Evolutionary conservation across 805 yeast species (phyloP).

Genomic region (Candida insectorum): DNA sequence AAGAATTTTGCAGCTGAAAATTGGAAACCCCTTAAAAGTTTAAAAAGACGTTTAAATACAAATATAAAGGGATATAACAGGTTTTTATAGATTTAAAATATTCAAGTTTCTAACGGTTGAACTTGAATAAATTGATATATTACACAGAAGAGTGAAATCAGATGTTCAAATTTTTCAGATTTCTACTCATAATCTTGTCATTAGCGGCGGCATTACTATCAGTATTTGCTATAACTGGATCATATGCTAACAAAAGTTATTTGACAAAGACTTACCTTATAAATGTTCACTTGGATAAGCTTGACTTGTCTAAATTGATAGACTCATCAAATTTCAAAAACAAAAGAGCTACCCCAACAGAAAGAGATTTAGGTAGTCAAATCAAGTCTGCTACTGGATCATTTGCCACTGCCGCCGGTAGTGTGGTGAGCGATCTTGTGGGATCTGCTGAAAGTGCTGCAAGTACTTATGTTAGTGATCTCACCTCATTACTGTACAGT

Average conservation of each 20-base stretch:
- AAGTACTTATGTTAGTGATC: slow-evolving; percentile 8
- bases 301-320: slow-evolving; percentile 30
- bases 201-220: slow-evolving; percentile 28
- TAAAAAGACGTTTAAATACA: no score
- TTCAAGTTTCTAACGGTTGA: no score
- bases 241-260: slow-evolving; percentile 31
- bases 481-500: slow-evolving; percentile 15
- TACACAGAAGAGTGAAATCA: background rate
- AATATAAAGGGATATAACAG: no score
- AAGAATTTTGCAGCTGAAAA: no score
- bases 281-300: slow-evolving; percentile 30
- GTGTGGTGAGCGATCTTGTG: slow-evolving; percentile 1
- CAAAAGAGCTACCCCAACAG: slow-evolving; percentile 5
- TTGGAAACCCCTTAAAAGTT: no score
- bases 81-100: no score
- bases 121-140: no score
- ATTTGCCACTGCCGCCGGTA: slow-evolving; percentile 5
- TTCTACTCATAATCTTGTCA: slow-evolving; percentile 29
- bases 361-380: slow-evolving; percentile 13
- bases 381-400: slow-evolving; percentile 11
- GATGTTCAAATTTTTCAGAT: slow-evolving; percentile 32
- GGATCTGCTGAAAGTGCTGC: no score
- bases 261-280: slow-evolving; percentile 34
- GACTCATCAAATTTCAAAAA: slow-evolving; percentile 13
- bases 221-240: slow-evolving; percentile 36